Percentiles rank a stretch among this genome's conserved stretches.
phyloP scores from a whole-genome alignment of 208 protist species.

The Acanthamoeba culbertsoni region DNA sequence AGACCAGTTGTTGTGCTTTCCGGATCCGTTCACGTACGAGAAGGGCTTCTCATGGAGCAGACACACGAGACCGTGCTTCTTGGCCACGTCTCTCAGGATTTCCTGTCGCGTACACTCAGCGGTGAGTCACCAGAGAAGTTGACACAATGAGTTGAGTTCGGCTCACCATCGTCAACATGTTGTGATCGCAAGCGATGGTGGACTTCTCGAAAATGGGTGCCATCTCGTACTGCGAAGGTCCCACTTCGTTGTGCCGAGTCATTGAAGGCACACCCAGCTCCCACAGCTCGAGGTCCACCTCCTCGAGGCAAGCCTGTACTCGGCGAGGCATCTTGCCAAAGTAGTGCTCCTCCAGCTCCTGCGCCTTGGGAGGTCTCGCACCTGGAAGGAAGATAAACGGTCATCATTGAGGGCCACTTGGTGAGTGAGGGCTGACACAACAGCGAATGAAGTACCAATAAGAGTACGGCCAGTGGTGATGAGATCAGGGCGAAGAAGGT shows the following conservation, averaged over 20 bases:
- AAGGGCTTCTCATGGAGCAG: constrained; percentile 93
- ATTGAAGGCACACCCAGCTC: constrained; percentile 85
- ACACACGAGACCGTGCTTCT: constrained; percentile 76
- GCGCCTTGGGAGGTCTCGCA: constrained; percentile 74
- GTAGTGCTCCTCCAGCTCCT: constrained; percentile 88
- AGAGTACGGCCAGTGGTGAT: constrained; percentile 83
- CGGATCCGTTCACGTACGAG: constrained; percentile 83
- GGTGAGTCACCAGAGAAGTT: background rate
- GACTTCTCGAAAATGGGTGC: constrained; percentile 84
- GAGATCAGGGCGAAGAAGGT: constrained; percentile 79
- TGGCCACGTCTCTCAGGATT: constrained; percentile 73
- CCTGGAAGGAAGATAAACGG: background rate
- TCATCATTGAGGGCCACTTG: too few species aligned
- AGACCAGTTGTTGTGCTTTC: constrained; percentile 91
- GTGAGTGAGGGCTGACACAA: too few species aligned
- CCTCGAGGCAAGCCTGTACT: constrained; percentile 68
- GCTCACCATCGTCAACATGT: constrained; percentile 81
- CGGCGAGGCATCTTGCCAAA: constrained; percentile 75
- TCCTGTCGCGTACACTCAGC: background rate
- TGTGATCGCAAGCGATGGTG: constrained; percentile 81
- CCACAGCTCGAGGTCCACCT: constrained; percentile 74
- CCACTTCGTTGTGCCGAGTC: constrained; percentile 88
- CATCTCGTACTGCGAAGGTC: constrained; percentile 88
- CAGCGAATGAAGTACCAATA: constrained; percentile 64
- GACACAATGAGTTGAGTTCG: background rate